These are phyloP conservation scores for Saccharomyces hybrid DNA, from an alignment of 1,139 yeast species.

Conservation along the genomic window DNA sequence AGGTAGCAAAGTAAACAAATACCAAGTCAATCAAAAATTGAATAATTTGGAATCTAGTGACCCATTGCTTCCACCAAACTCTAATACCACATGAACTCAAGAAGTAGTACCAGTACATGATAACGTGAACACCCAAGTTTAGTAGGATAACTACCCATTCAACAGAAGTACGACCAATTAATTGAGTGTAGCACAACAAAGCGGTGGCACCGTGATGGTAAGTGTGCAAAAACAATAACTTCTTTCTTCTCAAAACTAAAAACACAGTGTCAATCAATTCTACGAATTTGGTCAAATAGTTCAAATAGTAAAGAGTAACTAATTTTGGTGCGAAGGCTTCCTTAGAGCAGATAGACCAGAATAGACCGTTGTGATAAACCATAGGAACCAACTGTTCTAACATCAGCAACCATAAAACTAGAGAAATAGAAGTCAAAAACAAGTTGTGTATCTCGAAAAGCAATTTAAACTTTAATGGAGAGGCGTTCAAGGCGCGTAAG, in stretches of 20 bases:
- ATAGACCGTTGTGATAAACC: slow-evolving; percentile 64
- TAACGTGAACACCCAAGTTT: slow-evolving; percentile 88
- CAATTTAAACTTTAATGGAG: slow-evolving; percentile 65
- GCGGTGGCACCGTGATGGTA: slow-evolving; percentile 99
- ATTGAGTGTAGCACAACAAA: slow-evolving; percentile 85
- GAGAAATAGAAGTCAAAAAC: slow-evolving; percentile 61
- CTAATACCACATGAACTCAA: slow-evolving; percentile 87
- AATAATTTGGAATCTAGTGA: slow-evolving; percentile 89
- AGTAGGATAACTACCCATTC: slow-evolving; percentile 92
- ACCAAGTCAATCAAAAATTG: slow-evolving; percentile 86
- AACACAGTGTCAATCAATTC: slow-evolving; percentile 91
- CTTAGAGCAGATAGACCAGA: slow-evolving; percentile 75
- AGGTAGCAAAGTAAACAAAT: slow-evolving; percentile 88
- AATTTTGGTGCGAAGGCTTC: slow-evolving; percentile 81
- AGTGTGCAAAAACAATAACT: slow-evolving; percentile 82
- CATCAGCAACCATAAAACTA: slow-evolving; percentile 56
- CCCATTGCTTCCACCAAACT: slow-evolving; percentile 99
- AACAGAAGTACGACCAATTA: slow-evolving; percentile 81
- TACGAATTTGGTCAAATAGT: slow-evolving; percentile 66
- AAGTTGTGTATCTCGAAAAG: slow-evolving; percentile 79
- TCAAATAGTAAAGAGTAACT: slow-evolving; percentile 74
- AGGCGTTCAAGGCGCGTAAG: slow-evolving; percentile 43
- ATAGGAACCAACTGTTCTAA: slow-evolving; percentile 85
- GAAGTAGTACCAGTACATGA: slow-evolving; percentile 98
- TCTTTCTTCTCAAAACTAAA: slow-evolving; percentile 85